Conservation (phyloP, 75 land plant genomes). For the Pseudotsuga menziesii region DNA sequence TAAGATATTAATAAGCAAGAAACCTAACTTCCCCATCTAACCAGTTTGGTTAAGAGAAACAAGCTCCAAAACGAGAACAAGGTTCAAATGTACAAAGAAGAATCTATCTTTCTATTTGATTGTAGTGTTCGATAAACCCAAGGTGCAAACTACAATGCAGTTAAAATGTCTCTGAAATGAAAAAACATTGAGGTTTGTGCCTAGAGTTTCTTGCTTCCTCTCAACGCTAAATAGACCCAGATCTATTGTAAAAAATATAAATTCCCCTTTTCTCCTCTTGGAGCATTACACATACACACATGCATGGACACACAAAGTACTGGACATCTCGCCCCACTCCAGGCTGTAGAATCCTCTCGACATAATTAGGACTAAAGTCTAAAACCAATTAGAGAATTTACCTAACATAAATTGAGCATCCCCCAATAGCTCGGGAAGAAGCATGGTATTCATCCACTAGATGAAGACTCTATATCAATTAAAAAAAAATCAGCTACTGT, state of each 20-base stretch:
- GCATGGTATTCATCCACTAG: constrained; percentile 91
- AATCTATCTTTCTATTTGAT: background rate
- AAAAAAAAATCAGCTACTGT: constrained; percentile 5
- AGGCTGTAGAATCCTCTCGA: no score
- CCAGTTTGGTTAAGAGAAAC: background rate
- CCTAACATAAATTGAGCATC: constrained; percentile 89
- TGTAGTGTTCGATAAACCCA: background rate
- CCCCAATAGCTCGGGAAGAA: constrained; percentile 87
- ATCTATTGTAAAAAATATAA: no score
- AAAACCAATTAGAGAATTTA: constrained; percentile 11
- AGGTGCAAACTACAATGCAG: background rate
- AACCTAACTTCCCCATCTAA: background rate
- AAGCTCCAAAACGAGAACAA: background rate
- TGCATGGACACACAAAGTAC: no score
- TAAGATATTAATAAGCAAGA: no score
- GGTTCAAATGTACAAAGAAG: background rate
- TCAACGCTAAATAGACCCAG: no score
- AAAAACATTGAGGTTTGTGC: no score
- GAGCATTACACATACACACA: no score
- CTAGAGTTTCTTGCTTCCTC: no score
- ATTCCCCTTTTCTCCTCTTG: no score
- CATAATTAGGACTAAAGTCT: background rate
- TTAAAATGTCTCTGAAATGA: no score
- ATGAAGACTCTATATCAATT: constrained; percentile 58
- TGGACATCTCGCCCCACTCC: no score